Evolutionary conservation across 148 eudicot species (phyloP), one percentile per base, ranked within the genome.

Genomic region (Polygonum maritimum): DNA sequence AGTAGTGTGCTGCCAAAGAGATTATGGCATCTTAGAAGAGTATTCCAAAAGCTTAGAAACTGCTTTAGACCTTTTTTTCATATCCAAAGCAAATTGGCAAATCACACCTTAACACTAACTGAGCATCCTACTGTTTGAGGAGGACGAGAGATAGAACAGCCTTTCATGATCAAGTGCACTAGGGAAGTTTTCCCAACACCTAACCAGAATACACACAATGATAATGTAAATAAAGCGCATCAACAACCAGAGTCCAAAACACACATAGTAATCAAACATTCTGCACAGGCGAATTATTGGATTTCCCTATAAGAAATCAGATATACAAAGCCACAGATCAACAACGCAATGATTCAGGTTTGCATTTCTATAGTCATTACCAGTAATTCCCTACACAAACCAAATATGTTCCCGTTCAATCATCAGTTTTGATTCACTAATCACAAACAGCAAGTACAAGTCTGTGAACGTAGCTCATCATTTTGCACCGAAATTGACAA

Each of bases 131-230:
- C 79, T 54, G 92, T 89, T 83, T 82, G 93, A 75, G 89, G 48
- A 76, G 93, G 88, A 54, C 81, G 89, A 77, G 81, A 76, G 11
- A 77, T 74, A 47, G 90, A 82, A 77, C 89, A 86, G 80, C 93
- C 93, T 40, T 83, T 33, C 57, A 78, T 11, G 33, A 78, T 87
- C 82, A 89, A 88, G 80, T 89, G 86, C 79, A 89, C 89, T 40
- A 89, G 80, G 78, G 93, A 89, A 75, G 88, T 85, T 77, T 89
- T 89, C 44, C 93, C 93, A 79, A 89, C 93, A 81, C 93, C 93
- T 89, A 74, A 16, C 22, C 71, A 76, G 80, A 85, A 80, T 7
- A 79, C 10, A 60, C 31, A 22, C 75, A 33, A 71, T 26, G 31
- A 26, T 2, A 44, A 10, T 39, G 48, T 71, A 7, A 71, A 44